These are phyloP conservation scores for Phytophthora palmivora DNA, from an alignment of 352 stramenopile species.

Conservation along the genomic window DNA sequence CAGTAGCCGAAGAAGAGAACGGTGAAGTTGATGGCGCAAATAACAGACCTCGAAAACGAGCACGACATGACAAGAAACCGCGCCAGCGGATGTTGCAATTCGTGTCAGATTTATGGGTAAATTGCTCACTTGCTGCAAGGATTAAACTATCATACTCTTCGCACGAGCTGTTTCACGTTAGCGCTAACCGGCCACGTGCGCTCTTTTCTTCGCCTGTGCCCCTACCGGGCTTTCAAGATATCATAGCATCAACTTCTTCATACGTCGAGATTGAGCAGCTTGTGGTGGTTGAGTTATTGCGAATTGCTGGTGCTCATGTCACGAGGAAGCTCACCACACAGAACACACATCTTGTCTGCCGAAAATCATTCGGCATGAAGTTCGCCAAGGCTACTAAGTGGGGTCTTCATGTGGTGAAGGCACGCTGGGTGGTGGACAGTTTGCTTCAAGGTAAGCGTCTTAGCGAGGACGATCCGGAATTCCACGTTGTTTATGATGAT, in stretches of 20 bases:
- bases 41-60: conserved; percentile 22
- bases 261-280: conserved; percentile 68
- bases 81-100: conserved; percentile 50
- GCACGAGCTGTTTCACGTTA: conserved; percentile 56
- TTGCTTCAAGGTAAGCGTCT: conserved; percentile 54
- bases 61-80: conserved; percentile 22
- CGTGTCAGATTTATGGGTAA: conserved; percentile 79
- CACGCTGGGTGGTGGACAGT: conserved; percentile 75
- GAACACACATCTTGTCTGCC: conserved; percentile 77
- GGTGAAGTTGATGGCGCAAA: conserved; percentile 2
- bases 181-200: conserved; percentile 45
- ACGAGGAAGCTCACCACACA: conserved; percentile 56
- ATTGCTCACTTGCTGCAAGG: conserved; percentile 61
- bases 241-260: conserved; percentile 66
- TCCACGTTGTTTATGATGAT: conserved; percentile 29
- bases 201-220: conserved; percentile 57
- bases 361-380: conserved; percentile 61
- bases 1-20: conserved; percentile 1
- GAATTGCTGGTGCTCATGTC: conserved; percentile 59
- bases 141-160: conserved; percentile 56
- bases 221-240: conserved; percentile 52
- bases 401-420: conserved; percentile 59
- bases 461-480: conserved; percentile 35
- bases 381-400: conserved; percentile 66
- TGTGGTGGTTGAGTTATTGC: conserved; percentile 66